Conservation (phyloP, 208 protist species). For the Trichomonas gallinae region DNA sequence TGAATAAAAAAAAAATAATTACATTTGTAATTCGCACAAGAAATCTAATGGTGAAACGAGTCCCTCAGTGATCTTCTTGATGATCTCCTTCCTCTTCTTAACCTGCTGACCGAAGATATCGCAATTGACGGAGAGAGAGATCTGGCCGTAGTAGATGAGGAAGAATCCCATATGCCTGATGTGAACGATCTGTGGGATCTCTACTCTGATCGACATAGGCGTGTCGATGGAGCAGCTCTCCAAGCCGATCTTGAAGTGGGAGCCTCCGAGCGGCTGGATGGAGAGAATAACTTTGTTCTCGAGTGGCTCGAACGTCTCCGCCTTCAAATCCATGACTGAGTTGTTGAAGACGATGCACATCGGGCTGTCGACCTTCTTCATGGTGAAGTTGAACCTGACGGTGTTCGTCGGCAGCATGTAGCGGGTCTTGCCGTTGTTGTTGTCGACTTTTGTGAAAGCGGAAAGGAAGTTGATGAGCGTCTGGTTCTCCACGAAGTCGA, state of each 20-base stretch:
- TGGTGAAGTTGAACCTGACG: neutral
- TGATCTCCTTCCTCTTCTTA: neutral
- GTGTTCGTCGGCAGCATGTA: neutral
- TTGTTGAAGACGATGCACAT: neutral
- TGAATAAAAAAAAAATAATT: neutral
- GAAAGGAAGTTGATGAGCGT: neutral
- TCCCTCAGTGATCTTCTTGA: neutral
- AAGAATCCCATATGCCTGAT: neutral
- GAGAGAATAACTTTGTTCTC: neutral
- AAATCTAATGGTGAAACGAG: neutral
- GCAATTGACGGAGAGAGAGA: neutral
- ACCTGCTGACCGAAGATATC: neutral
- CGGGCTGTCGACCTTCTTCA: neutral
- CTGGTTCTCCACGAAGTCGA: neutral
- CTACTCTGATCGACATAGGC: neutral
- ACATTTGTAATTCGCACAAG: neutral
- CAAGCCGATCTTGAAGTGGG: neutral
- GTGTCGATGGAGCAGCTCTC: neutral
- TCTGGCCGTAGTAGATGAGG: neutral
- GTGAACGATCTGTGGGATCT: neutral
- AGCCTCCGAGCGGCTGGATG: neutral
- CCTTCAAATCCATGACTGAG: neutral
- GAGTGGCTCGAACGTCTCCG: neutral
- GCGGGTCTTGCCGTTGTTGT: neutral
- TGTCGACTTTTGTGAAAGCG: neutral